Base-by-base conservation (phyloP, 2,329 filamentous ascomycete species). In the Neophaeococcomyces mojaviensis region DNA sequence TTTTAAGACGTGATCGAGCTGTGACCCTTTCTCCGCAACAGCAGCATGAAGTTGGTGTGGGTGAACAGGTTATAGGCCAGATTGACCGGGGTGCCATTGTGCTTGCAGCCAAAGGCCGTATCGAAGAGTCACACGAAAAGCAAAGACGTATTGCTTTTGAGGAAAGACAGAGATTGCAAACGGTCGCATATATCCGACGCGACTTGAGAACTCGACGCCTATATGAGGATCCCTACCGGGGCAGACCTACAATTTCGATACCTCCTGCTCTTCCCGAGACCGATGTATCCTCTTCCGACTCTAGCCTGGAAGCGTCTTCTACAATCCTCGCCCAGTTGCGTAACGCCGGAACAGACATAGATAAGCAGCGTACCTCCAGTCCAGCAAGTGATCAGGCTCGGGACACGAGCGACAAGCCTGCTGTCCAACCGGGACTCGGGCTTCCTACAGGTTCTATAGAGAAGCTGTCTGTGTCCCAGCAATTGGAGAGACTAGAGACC, bases 1-100 rank as follows among this genome's bases (percentile, higher is more conserved):
- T 32, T 28, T 20, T 44, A 3, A 36, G 10, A 13, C 13, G 19
- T 16, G 3, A 36, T 28, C 35, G 10, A 10, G 19, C 20, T 10
- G 22, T 22, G 16, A 24, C 26, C 8, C n/a, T 19, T 13, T 44
- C 30, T 16, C 30, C 12, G 20, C 28, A 13, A 7, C 15, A 44
- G 10, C 28, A 41, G 30, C 28, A 34, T 13, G 39, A 33, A 33
- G n/a, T 43, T n/a, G 28, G 18, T 20, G 13, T 44, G 3, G 41
- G 24, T 12, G 41, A 44, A 15, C 26, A 30, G 22, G 12, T 44
- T 9, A 36, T 32, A 26, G 41, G 41, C 32, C 32, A 44, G 16
- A 44, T 44, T 37, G 22, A 32, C 10, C 41, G 41, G 26, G 33
- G 12, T 13, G 22, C 41, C 7, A 44, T 44, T 16, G 41, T 44